A percentile compares a stretch with the other conserved stretches of the same genome.
These are phyloP conservation scores for Rubia tinctorum DNA, from an alignment of 305 asterid species.

Conservation along the genomic window DNA sequence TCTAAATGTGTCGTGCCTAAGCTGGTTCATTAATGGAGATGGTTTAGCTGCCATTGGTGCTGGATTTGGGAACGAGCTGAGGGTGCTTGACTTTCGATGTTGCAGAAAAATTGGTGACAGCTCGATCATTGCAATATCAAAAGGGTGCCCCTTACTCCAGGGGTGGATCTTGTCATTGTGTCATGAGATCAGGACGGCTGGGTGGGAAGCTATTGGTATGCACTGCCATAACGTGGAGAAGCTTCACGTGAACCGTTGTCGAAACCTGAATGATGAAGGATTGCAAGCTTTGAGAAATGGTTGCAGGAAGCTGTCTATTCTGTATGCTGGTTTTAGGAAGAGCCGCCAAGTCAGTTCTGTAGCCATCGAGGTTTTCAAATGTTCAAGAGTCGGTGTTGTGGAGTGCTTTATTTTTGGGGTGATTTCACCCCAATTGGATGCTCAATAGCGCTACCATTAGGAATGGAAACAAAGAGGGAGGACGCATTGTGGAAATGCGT, in stretches of 20 bases:
- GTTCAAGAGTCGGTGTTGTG: conserved; percentile 33
- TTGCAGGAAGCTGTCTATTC: conserved; percentile 39
- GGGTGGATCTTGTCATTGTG: conserved; percentile 82
- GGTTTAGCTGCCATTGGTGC: conserved; percentile 36
- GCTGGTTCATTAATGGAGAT: conserved; percentile 47
- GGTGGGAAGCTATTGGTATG: conserved; percentile 58
- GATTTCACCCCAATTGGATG: no score
- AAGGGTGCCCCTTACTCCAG: conserved; percentile 52
- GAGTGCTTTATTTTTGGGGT: no score
- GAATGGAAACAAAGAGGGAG: no score
- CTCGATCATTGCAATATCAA: conserved; percentile 37
- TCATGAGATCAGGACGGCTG: conserved; percentile 42
- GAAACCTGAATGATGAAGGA: conserved; percentile 52
- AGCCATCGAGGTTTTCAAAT: conserved; percentile 45
- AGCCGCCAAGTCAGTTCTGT: conserved; percentile 32
- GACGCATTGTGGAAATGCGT: no score
- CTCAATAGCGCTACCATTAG: no score
- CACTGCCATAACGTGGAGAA: conserved; percentile 44
- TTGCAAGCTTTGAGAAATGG: conserved; percentile 51
- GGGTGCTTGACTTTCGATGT: conserved; percentile 48
- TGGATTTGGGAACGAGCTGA: background rate
- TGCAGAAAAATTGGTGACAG: conserved; percentile 52
- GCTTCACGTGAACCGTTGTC: conserved; percentile 67
- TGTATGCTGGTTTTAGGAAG: conserved; percentile 41
- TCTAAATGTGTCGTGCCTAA: conserved; percentile 46